Percentiles rank a stretch among this genome's conserved stretches.
phyloP scores from a whole-genome alignment of 805 yeast species.

The Saccharomyces eubayanus region DNA sequence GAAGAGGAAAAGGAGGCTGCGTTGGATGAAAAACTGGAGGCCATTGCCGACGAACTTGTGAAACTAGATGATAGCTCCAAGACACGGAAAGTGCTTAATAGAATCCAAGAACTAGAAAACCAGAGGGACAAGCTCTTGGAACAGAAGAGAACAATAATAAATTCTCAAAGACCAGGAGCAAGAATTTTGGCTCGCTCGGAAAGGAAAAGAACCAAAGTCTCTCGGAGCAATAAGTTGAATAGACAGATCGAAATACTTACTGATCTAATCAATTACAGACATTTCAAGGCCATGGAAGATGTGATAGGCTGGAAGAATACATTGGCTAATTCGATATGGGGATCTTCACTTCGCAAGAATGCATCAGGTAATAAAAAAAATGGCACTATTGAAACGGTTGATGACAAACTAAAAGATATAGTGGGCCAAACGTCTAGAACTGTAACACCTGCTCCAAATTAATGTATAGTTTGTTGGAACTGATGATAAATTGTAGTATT shows the following conservation, averaged over 20 bases:
- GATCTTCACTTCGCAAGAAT: slow-evolving; percentile 21
- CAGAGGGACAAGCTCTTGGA: slow-evolving; percentile 23
- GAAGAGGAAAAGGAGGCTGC: slow-evolving; percentile 4
- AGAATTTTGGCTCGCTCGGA: slow-evolving; percentile 20
- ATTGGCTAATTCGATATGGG: slow-evolving; percentile 17
- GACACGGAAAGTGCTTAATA: slow-evolving; percentile 19
- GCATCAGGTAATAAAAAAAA: slow-evolving; percentile 24
- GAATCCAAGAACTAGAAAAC: slow-evolving; percentile 23
- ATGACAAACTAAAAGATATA: slow-evolving; percentile 26
- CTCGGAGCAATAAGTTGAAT: slow-evolving; percentile 18
- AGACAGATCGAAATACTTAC: slow-evolving; percentile 21
- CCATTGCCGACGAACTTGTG: slow-evolving; percentile 32
- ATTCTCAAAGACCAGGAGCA: slow-evolving; percentile 13
- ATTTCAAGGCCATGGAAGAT: slow-evolving; percentile 17
- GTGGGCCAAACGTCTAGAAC: slow-evolving; percentile 12
- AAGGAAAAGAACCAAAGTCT: slow-evolving; percentile 12
- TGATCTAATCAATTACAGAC: slow-evolving; percentile 19
- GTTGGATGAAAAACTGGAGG: slow-evolving; percentile 19
- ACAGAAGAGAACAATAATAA: slow-evolving; percentile 11
- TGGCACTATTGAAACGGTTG: slow-evolving; percentile 20
- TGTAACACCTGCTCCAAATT: slow-evolving; percentile 4
- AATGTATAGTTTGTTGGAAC: background rate
- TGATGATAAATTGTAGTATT: background rate
- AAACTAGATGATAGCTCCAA: slow-evolving; percentile 31
- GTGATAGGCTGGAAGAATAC: slow-evolving; percentile 23